Evolutionary conservation across 257 asterid species (phyloP).

Genomic region (Gardenia jasminoides): DNA sequence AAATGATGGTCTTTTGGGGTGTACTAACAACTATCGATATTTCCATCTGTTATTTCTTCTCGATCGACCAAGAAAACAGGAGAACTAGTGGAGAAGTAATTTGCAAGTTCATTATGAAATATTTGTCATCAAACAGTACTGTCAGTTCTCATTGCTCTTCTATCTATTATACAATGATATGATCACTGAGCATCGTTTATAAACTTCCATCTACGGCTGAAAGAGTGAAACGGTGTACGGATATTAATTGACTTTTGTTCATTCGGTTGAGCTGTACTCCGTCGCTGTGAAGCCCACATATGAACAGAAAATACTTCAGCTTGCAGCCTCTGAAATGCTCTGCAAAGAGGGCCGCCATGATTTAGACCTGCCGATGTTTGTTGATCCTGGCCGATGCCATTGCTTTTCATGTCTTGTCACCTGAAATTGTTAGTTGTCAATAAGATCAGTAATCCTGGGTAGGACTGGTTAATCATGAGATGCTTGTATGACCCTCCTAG

Average conservation of each 20-base stretch:
- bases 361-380: slow-evolving; percentile 32
- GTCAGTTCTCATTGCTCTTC: slow-evolving; percentile 11
- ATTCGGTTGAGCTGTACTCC: slow-evolving; percentile 7
- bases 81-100: slow-evolving; percentile 9
- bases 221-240: slow-evolving; percentile 13
- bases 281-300: neutral
- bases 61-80: neutral
- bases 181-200: slow-evolving; percentile 9
- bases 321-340: slow-evolving; percentile 43
- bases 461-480: neutral
- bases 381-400: slow-evolving; percentile 26
- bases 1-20: slow-evolving; percentile 13
- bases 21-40: neutral
- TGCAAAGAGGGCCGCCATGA: slow-evolving; percentile 47
- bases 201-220: slow-evolving; percentile 15
- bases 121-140: slow-evolving; percentile 10
- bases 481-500: neutral
- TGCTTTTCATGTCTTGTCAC: slow-evolving; percentile 27
- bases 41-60: neutral
- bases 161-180: slow-evolving; percentile 24
- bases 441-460: neutral
- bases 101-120: slow-evolving; percentile 21
- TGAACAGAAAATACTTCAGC: slow-evolving; percentile 18
- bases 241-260: slow-evolving; percentile 12
- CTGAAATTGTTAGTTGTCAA: slow-evolving; percentile 22